A percentile compares a stretch with the other conserved stretches of the same genome.
Evolutionary conservation across 495 filamentous ascomycete genomes (phyloP).

Genomic region (Jackrogersella minutella): DNA sequence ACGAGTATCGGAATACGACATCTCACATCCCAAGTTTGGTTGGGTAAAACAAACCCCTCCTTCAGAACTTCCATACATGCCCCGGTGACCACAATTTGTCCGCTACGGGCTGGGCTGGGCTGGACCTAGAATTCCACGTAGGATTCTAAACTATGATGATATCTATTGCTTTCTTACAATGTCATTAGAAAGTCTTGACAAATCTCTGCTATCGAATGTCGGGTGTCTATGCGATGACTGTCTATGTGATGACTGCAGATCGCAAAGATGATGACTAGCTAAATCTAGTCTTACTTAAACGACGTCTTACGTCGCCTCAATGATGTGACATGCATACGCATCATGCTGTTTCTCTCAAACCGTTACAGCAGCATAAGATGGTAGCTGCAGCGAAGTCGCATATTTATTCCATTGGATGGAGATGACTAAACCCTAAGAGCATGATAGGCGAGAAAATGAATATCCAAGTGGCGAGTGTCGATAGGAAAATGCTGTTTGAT

Average conservation of each 20-base stretch:
- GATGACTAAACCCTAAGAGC: conserved; percentile 16
- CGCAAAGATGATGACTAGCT: conserved; percentile 6
- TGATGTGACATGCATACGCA: conserved; percentile 44
- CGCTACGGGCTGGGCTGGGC: conserved; percentile 4
- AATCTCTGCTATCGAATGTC: no score
- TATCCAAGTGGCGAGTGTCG: background rate
- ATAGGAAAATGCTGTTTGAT: conserved; percentile 16
- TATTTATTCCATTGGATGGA: conserved; percentile 29
- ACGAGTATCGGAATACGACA: conserved; percentile 35
- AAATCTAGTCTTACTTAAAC: conserved; percentile 3
- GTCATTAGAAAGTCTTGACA: no score
- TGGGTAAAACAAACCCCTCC: conserved; percentile 41
- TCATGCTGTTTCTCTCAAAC: conserved; percentile 36
- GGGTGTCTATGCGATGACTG: no score
- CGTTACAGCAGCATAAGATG: conserved; percentile 29
- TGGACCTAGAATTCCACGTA: conserved; percentile 3
- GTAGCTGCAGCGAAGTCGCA: conserved; percentile 38
- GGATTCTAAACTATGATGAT: conserved; percentile 6
- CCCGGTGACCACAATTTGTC: background rate
- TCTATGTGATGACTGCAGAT: conserved; percentile 12
- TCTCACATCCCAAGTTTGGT: conserved; percentile 34
- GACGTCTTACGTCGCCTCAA: conserved; percentile 33
- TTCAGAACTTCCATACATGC: conserved; percentile 39
- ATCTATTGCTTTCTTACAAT: no score
- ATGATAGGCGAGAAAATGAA: conserved; percentile 14